phyloP scores from a whole-genome alignment of 2,329 filamentous ascomycete genomes.

The Claviceps sp. region DNA sequence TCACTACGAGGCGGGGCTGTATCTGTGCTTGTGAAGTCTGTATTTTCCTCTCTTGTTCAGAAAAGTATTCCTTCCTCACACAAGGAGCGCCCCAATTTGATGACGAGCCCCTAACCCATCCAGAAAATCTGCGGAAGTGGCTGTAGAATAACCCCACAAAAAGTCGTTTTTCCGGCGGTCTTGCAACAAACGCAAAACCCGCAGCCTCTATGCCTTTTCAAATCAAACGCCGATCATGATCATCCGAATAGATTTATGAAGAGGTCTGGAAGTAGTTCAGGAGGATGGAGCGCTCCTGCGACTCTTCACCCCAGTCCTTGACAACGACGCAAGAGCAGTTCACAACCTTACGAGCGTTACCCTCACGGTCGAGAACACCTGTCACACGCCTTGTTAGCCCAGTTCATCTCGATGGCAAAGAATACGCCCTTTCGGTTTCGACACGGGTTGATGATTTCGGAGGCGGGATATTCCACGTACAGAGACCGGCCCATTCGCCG shows the following conservation, averaged over 20 bases:
- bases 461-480: slow-evolving; percentile 45
- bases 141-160: slow-evolving; percentile 32
- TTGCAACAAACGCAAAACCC: slow-evolving; percentile 15
- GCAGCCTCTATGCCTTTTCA: slow-evolving; percentile 26
- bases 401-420: neutral
- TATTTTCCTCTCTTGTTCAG: slow-evolving; percentile 24
- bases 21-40: slow-evolving; percentile 7
- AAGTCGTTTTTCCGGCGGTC: slow-evolving; percentile 21
- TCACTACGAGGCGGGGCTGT: too few species aligned
- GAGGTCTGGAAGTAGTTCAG: slow-evolving; percentile 99
- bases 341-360: slow-evolving; percentile 99
- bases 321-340: slow-evolving; percentile 99
- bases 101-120: slow-evolving; percentile 22
- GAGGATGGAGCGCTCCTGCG: slow-evolving; percentile 94
- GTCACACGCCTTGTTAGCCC: slow-evolving; percentile 17
- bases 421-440: too few species aligned
- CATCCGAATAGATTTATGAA: slow-evolving; percentile 34
- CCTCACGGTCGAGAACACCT: slow-evolving; percentile 98
- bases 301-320: slow-evolving; percentile 99
- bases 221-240: slow-evolving; percentile 19
- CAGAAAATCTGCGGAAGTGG: slow-evolving; percentile 32
- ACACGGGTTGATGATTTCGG: too few species aligned
- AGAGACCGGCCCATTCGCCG: slow-evolving; percentile 99
- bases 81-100: slow-evolving; percentile 20
- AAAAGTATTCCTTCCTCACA: slow-evolving; percentile 15